Conservation (phyloP, 306 rosid genomes). For the Oxytropis ochrocephala region DNA sequence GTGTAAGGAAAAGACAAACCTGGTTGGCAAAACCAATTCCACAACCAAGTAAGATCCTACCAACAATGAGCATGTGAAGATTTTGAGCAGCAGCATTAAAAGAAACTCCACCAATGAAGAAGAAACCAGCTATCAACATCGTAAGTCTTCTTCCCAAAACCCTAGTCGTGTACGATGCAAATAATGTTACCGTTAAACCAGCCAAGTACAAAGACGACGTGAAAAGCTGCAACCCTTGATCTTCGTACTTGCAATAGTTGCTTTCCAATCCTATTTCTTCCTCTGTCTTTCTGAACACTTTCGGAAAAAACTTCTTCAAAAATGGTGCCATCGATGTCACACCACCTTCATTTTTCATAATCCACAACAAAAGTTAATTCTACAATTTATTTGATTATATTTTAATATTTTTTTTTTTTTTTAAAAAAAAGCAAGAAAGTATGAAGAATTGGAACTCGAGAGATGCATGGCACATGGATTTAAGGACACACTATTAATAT, state of each 20-base stretch:
- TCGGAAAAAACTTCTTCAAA: constrained; percentile 55
- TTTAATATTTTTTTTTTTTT: no score
- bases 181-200: constrained; percentile 43
- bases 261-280: constrained; percentile 17
- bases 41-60: constrained; percentile 60
- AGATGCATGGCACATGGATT: no score
- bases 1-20: constrained; percentile 22
- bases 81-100: constrained; percentile 46
- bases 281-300: constrained; percentile 28
- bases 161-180: constrained; percentile 54
- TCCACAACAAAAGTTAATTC: neutral
- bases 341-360: constrained; percentile 33
- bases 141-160: constrained; percentile 51
- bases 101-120: constrained; percentile 48
- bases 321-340: constrained; percentile 55
- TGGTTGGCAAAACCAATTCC: constrained; percentile 86
- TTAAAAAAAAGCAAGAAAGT: no score
- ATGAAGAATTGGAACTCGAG: no score
- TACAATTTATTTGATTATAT: no score
- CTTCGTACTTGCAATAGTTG: constrained; percentile 63
- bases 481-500: no score
- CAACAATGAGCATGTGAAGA: constrained; percentile 47
- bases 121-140: constrained; percentile 58
- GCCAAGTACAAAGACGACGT: constrained; percentile 63
- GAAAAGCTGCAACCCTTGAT: constrained; percentile 48